A percentile compares a stretch with the other conserved stretches of the same genome.
These are phyloP conservation scores for Yamadazyma trypodendri DNA, from an alignment of 1,139 yeast genomes.

Conservation along the genomic window DNA sequence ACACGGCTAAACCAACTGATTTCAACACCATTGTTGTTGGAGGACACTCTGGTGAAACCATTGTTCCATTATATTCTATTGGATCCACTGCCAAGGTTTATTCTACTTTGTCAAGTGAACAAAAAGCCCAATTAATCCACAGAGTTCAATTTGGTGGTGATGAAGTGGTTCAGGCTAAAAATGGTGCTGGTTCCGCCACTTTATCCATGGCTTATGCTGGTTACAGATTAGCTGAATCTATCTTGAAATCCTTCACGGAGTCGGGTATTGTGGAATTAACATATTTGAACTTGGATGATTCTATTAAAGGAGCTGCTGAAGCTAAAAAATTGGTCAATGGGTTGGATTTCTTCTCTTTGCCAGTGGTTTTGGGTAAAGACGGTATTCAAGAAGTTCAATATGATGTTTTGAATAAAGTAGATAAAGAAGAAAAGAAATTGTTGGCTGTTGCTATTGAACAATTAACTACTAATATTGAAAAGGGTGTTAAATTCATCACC, in stretches of 20 bases:
- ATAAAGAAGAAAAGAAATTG: constrained; percentile 68
- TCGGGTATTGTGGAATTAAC: constrained; percentile 78
- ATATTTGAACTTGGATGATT: constrained; percentile 49
- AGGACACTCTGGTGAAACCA: constrained; percentile 98
- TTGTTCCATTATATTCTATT: constrained; percentile 84
- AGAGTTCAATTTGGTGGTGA: constrained; percentile 99
- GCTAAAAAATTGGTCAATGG: constrained; percentile 73
- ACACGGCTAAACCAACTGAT: constrained; percentile 59
- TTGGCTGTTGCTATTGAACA: constrained; percentile 81
- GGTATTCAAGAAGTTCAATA: constrained; percentile 74
- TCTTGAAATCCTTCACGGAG: constrained; percentile 74
- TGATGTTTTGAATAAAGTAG: constrained; percentile 51
- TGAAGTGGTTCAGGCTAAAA: constrained; percentile 97
- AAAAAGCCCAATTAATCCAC: constrained; percentile 72
- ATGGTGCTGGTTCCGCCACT: constrained; percentile 99
- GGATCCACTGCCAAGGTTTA: constrained; percentile 48
- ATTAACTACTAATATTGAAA: constrained; percentile 67
- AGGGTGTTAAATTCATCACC: constrained; percentile 44
- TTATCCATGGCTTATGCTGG: constrained; percentile 99
- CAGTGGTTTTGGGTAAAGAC: constrained; percentile 81
- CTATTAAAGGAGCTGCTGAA: constrained; percentile 65
- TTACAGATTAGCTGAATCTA: constrained; percentile 88
- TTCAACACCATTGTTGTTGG: constrained; percentile 86
- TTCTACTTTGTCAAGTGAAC: constrained; percentile 47
- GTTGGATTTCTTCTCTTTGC: constrained; percentile 90